phyloP scores from a whole-genome alignment of 495 filamentous ascomycete genomes.

The Tuber umbilicatum region DNA sequence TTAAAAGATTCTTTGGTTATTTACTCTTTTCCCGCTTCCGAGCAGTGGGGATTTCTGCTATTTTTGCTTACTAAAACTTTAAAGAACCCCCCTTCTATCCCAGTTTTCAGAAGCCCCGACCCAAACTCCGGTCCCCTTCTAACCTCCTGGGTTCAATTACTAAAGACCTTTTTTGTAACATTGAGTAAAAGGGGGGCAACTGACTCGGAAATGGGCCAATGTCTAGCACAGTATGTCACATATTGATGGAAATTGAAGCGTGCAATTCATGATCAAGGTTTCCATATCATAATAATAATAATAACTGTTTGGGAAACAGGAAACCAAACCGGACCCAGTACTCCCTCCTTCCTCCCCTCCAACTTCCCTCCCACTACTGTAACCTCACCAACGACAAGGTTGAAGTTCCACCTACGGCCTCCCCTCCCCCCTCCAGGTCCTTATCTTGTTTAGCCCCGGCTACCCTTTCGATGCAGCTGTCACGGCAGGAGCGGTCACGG shows the following conservation, averaged over 20 bases:
- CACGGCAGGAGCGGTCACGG: not conserved
- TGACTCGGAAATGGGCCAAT: not conserved
- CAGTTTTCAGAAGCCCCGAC: no score
- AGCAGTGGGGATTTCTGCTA: no score
- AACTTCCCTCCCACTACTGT: not conserved
- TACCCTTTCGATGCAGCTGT: not conserved
- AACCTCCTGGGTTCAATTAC: no score
- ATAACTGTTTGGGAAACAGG: not conserved
- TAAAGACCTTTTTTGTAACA: no score
- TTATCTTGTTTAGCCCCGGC: not conserved
- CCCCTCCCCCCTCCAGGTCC: not conserved
- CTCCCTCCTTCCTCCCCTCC: not conserved
- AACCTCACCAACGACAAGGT: not conserved
- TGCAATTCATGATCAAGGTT: not conserved
- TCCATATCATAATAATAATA: not conserved
- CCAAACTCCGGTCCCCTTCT: no score
- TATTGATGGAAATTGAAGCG: slow-evolving; percentile 1
- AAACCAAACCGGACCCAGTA: not conserved
- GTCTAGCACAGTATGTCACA: not conserved
- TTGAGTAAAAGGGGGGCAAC: not conserved
- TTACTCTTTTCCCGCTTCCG: no score
- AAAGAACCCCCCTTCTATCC: no score
- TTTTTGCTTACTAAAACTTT: no score
- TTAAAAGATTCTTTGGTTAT: no score
- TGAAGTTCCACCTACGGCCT: not conserved